Conservation (phyloP, 108 stramenopile species). For the Parmales sp. region DNA sequence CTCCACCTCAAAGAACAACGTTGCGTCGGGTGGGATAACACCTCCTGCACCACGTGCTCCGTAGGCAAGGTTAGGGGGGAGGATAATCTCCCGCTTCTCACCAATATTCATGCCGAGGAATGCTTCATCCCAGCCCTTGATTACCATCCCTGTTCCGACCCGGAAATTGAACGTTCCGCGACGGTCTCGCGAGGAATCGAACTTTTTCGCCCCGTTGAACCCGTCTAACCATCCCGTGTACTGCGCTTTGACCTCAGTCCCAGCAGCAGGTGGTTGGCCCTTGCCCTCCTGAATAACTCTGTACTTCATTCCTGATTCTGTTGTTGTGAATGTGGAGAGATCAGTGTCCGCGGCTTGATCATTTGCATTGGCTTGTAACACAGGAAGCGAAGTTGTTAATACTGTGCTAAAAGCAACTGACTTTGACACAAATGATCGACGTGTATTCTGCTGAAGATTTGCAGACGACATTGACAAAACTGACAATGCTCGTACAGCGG, state of each 20-base stretch:
- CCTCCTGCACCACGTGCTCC: constrained; percentile 80
- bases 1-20: constrained; percentile 89
- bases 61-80: constrained; percentile 78
- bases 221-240: constrained; percentile 93
- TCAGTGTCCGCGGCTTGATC: too few relatives aligned
- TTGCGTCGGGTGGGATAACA: constrained; percentile 80
- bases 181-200: constrained; percentile 87
- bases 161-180: constrained; percentile 83
- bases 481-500: too few relatives aligned
- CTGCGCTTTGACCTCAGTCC: constrained; percentile 83
- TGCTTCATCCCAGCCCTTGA: constrained; percentile 72
- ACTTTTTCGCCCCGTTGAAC: constrained; percentile 72
- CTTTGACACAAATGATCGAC: too few relatives aligned
- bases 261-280: constrained; percentile 65
- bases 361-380: too few relatives aligned
- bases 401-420: too few relatives aligned
- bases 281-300: constrained; percentile 70
- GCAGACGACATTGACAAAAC: too few relatives aligned
- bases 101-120: constrained; percentile 85
- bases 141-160: constrained; percentile 82
- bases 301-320: constrained; percentile 80
- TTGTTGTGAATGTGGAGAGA: constrained; percentile 65
- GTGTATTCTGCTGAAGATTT: too few relatives aligned
- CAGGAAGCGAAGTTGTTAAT: too few relatives aligned
- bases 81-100: constrained; percentile 66